phyloP scores from a whole-genome alignment of 2,329 filamentous ascomycete genomes.

The Neonectria magnoliae region DNA sequence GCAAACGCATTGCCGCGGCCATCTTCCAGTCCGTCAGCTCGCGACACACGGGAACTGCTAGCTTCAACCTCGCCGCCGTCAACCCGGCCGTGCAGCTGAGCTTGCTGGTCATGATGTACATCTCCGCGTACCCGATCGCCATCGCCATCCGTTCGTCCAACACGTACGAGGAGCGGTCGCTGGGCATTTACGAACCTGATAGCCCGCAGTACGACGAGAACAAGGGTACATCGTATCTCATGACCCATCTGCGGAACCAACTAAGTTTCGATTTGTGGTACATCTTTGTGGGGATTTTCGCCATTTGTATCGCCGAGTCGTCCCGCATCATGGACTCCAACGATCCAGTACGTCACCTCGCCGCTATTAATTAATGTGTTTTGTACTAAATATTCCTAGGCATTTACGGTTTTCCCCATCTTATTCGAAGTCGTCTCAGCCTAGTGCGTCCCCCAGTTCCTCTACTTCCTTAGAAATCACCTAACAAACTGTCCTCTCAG shows the following conservation, averaged over 20 bases:
- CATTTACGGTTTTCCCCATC: constrained; percentile 45
- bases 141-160: constrained; percentile 70
- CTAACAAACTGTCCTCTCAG: constrained; percentile 34
- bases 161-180: constrained; percentile 69
- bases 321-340: constrained; percentile 37
- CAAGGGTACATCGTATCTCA: constrained; percentile 43
- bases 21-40: constrained; percentile 66
- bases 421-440: constrained; percentile 49
- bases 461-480: not conserved
- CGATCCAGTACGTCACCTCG: constrained; percentile 35
- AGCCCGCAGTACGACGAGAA: constrained; percentile 41
- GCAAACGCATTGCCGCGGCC: constrained; percentile 62
- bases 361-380: fast-evolving
- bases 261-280: constrained; percentile 56
- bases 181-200: constrained; percentile 64
- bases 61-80: constrained; percentile 59
- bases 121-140: constrained; percentile 68
- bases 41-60: constrained; percentile 60
- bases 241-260: constrained; percentile 50
- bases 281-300: constrained; percentile 51
- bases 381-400: constrained; percentile 26
- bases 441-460: constrained; percentile 39
- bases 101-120: constrained; percentile 74
- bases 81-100: constrained; percentile 67
- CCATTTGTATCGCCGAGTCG: constrained; percentile 47